Base-by-base conservation (phyloP, 2,329 filamentous ascomycete species). In the Botrytis galanthina region DNA sequence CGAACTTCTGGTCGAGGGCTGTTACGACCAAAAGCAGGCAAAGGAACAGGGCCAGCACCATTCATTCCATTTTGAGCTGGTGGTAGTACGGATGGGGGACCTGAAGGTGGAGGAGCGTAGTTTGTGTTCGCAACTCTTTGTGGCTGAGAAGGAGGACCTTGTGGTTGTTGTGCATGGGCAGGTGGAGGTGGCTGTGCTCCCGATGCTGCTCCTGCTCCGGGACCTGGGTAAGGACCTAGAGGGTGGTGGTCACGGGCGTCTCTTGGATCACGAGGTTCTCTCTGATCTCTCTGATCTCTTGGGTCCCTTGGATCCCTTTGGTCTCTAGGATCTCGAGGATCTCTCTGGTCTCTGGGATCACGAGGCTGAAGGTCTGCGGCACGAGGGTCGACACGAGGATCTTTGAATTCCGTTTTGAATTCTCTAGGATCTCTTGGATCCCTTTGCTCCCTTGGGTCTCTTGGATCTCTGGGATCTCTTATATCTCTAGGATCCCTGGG, bases 1-100 rank as follows among this genome's bases (percentile, higher is more conserved):
- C 94, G 90, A 64, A 94, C 91, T 77, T 98, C 95, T 69, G 92
- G 89, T n/a, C 93, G 89, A 74, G 95, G 93, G 81, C 93, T 97
- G 78, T 90, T 90, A 44, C 88, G 86, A 73, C 91, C 90, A 84
- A 95, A 97, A 29, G 91, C 89, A 78, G 93, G 91, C 78, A 94
- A 84, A 29, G 79, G 75, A 12, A 78, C 79, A 44, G 74, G 77
- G 22, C 75, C 77, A 54, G 78, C 73, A 3, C 80, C 78, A 68
- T 80, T 81, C 75, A 82, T 78, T 26, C 75, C 76, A 61, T 76
- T 78, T 68, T 85, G 83, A 68, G 86, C 86, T 51, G 82, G 82
- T 51, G 83, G 83, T 37, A 81, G 82, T 42, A 83, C 83, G 72
- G 84, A 84, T 64, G 83, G 84, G 42, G 81, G 80, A 16, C 81